Evolutionary conservation across 139 green algal species (phyloP), one percentile per base, ranked within the genome.

Genomic region (Volvox africanus): DNA sequence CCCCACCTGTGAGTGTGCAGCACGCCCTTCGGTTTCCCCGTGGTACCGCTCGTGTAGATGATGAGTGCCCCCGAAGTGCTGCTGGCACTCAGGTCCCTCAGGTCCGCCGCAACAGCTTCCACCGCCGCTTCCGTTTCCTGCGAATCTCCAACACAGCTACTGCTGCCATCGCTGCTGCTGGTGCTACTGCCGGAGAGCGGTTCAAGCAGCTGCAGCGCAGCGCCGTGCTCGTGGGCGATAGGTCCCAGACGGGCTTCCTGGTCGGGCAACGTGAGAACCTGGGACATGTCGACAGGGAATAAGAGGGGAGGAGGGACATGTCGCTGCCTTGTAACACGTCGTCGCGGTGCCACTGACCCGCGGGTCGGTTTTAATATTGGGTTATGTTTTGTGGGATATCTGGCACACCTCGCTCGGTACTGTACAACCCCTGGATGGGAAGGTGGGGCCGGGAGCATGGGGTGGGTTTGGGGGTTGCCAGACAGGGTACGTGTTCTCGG

Each of bases 21-120:
- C 69, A 94, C 97, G 12, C 97, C 97, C 93, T 99, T 99, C 24
- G 98, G 98, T 37, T 92, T 92, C 0, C 98, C 98, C 0, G 98
- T 99, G 28, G 98, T 99, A 50, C 98, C 98, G 90, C 96, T 99
- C 18, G 98, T 99, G 95, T 99, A 99, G 9, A 99, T 96, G 80
- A 99, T 97, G 28, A 99, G 92, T 6, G 98, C 96, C 9, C 95
- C 97, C 0, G 9, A 94, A 77, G 18, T 19, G 37, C 33, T 61
- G 69, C 85, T 89, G 69, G 16, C 36, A 30, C 28, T 28, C 37
- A 89, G 18, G 11, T 89, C 85, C 37, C 22, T 21, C 69, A 89
- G 80, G 12, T 33, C 77, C 9, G 32, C 75, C 37, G 35, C 14
- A 55, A 30, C 62, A 12, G 61, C 86, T 12, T 32, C 85, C n/a